Percentiles rank a stretch among this genome's conserved stretches.
Evolutionary conservation across 495 filamentous ascomycete species (phyloP).

Genomic region (Massariosphaeria phaeospora): DNA sequence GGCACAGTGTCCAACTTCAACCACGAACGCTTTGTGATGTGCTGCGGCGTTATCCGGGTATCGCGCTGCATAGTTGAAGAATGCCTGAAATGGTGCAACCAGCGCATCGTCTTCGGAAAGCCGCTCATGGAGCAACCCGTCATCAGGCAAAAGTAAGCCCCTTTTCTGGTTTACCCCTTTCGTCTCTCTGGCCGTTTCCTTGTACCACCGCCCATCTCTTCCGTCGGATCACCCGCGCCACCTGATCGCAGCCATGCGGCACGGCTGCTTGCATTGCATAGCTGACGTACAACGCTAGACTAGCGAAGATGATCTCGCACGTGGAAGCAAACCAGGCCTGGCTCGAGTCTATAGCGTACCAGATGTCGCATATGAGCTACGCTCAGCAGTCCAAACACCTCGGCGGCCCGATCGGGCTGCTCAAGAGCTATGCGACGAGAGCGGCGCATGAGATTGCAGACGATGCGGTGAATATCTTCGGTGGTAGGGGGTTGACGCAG

Average conservation of each 20-base stretch:
- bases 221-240: not conserved
- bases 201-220: no score
- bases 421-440: conserved; percentile 73
- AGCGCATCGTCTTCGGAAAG: conserved; percentile 81
- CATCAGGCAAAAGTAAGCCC: conserved; percentile 68
- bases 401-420: conserved; percentile 74
- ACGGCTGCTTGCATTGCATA: no score
- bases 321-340: conserved; percentile 78
- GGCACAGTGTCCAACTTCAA: conserved; percentile 26
- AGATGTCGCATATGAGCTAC: conserved; percentile 85
- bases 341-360: conserved; percentile 78
- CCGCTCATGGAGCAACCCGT: conserved; percentile 75
- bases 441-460: conserved; percentile 78
- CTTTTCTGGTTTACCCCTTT: not conserved
- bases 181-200: no score
- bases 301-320: conserved; percentile 83
- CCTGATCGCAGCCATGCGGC: no score
- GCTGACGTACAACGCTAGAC: conserved; percentile 35
- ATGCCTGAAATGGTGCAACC: conserved; percentile 84
- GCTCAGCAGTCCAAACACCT: conserved; percentile 68
- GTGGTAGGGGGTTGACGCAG: conserved; percentile 74
- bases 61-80: conserved; percentile 72
- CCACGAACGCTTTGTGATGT: conserved; percentile 43
- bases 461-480: conserved; percentile 80
- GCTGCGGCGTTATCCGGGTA: conserved; percentile 58